Base-by-base conservation (phyloP, 2,329 filamentous ascomycete genomes). In the Hirsutella minnesotensis region DNA sequence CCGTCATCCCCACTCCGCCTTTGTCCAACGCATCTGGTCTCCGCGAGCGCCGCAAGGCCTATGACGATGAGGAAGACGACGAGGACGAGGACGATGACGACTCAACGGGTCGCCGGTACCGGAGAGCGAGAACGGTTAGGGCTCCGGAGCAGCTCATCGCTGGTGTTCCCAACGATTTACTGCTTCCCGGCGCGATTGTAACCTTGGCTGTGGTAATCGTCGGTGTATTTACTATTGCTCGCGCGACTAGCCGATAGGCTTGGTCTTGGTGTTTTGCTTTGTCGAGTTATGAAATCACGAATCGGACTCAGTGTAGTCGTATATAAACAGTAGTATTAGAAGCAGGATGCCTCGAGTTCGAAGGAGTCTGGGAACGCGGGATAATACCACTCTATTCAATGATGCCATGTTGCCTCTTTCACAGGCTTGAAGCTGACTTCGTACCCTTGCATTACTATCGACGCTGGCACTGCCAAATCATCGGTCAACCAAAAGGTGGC, bases 171-270 rank as follows among this genome's bases (percentile, higher is more conserved):
- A 98, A 98, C 57, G 92, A 98, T 56, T 70, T 96, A 43, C 71
- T 98, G 16, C 75, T 96, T 35, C 92, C 92, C 0, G 92, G 92
- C 51, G 92, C 92, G 18, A 90, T 98, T 59, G 88, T 92, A 44
- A 89, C 89, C n/a, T 67, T 98, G 56, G 92, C 90, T 9, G 86
- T 94, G 36, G 89, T 95, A 31, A 95, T 98, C 63, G 73, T 94
- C 34, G 86, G 86, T 50, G 90, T 96, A 10, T 98, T 98, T 66
- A 81, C 88, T 35, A 79, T 98, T 55, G 81, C 86, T 47, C 79
- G 88, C 50, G 67, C 81, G 48, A 69, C 71, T 30, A 75, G 69
- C 62, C 64, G 73, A 57, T 77, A 66, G 58, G 51, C 48, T 7
- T 27, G 7, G 24, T 27, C 24, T 27, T 30, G n/a, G n/a, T n/a